Evolutionary conservation across 768 basidiomycete genomes (phyloP).

Genomic region (Lentinula raphanica): DNA sequence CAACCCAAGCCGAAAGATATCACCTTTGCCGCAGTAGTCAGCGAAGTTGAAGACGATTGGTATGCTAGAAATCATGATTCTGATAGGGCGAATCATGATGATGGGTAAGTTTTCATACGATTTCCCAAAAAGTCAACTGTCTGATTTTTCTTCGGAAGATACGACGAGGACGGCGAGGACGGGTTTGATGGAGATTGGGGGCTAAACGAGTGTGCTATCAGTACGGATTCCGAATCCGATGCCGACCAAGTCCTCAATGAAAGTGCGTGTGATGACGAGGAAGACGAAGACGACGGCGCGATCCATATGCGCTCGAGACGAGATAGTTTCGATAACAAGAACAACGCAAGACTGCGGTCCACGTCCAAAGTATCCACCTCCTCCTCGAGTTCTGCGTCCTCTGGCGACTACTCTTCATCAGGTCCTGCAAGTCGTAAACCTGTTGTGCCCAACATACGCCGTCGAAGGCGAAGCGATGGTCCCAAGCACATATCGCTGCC

Average conservation of each 20-base stretch:
- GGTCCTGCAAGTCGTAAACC: constrained; percentile 10
- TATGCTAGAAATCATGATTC: constrained; percentile 14
- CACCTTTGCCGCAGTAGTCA: not conserved
- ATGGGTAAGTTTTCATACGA: constrained; percentile 41
- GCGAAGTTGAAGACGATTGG: constrained; percentile 14
- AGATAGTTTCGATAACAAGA: constrained; percentile 17
- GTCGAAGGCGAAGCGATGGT: constrained; percentile 4
- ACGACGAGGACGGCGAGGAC: constrained; percentile 66
- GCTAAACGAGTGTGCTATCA: constrained; percentile 25
- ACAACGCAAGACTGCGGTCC: constrained; percentile 26
- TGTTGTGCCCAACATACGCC: not conserved
- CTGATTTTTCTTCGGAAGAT: constrained; percentile 32
- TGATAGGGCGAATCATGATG: constrained; percentile 18
- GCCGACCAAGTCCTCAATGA: constrained; percentile 16
- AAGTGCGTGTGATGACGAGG: constrained; percentile 19
- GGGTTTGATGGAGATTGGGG: constrained; percentile 41
- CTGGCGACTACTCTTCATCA: constrained; percentile 22
- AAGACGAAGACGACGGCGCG: constrained; percentile 41
- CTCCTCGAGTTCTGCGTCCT: constrained; percentile 27
- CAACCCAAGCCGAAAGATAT: constrained; percentile 41
- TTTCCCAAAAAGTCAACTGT: constrained; percentile 4
- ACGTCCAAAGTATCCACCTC: constrained; percentile 39
- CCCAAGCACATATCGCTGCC: constrained; percentile 7
- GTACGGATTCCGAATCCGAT: constrained; percentile 38
- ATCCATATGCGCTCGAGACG: constrained; percentile 57